Evolutionary conservation across 805 yeast species (phyloP), one percentile per base, ranked within the genome.

Genomic region (Lachancea sp.): DNA sequence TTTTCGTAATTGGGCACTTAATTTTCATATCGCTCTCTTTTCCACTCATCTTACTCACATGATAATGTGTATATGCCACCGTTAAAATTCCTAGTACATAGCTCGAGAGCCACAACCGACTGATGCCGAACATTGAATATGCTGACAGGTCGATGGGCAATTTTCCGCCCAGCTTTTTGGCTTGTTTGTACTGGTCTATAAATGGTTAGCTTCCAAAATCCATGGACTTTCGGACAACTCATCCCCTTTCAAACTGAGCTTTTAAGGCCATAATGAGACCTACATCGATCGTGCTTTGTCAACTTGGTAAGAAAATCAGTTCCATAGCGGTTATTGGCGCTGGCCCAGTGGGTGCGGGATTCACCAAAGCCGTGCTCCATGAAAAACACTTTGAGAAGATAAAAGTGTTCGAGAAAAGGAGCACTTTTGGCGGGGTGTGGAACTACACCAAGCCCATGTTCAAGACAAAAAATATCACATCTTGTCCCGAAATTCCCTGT

Each of bases 381-480:
- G 88, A 79, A 49, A 53, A 56, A 1, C 54, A 60, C 3, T 72
- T 73, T 47, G 61, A 66, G 24, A 52, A 58, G 29, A 67, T 82
- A 37, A 72, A 70, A 28, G 70, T 80, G 2, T 81, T 69, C 51
- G 92, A 84, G 50, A 68, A 74, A 39, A 67, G 83, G 47, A 49
- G 64, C 12, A 55, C 56, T 15, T 55, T 71, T 23, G 94, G 92
- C 9, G 95, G 95, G 0, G 62, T 83, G 6, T 84, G 95, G 95
- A 73, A 76, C 54, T 80, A 75, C 52, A 67, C 69, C 18, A 62
- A 63, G 28, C 62, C 50, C 12, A 15, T 40, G 17, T 34, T 45
- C 21, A 45, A 45, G 29, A 8, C 28, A 4, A 22, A 37, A 7
- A 35, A 32, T 11, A 38, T 43, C 17, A 46, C 45, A 9, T 41